Base-by-base conservation (phyloP, 345 rosid species). In the Alliaria petiolata region DNA sequence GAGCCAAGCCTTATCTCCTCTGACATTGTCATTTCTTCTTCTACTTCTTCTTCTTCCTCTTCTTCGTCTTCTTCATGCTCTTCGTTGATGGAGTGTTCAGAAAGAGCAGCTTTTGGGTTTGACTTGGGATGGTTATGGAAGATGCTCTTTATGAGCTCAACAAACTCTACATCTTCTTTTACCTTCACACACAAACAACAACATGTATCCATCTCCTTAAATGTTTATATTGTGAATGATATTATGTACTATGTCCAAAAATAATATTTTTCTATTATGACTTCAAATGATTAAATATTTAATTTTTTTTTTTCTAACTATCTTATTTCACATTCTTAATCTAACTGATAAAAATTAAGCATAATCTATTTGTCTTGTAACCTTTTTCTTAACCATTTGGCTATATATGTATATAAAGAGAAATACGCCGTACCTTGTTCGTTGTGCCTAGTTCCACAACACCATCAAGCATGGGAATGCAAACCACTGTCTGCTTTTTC, bases 391-490 rank as follows among this genome's bases (percentile, higher is more conserved):
- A 49, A 31, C 3, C 5, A 3, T 31, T 54, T 31, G 5, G 38
- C 6, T 26, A n/a, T n/a, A n/a, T n/a, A n/a, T 5, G 15, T 12
- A 8, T n/a, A 31, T 19, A 1, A 11, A 65, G n/a, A 51, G 15
- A 42, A 36, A 36, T 5, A 20, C 14, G n/a, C 4, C 30, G 3
- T 49, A 90, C 97, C 97, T 82, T 90, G 8, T 83, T 87, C 2
- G 89, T 86, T 3, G 93, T 75, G 38, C 98, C 99, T 19, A 95
- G 61, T 69, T 95, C 99, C 63, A 95, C 85, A 3, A 92, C 95
- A 2, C 99, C 98, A 69, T 90, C 92, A 9, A 87, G 85, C 46
- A 95, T 78, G 31, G 99, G 98, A 74, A 92, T 86, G 80, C 99
- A 92, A 11, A 95, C 86, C 38, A 90, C 92, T 1, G 99, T 95